These are phyloP conservation scores for Rhizoctonia solani DNA, from an alignment of 1,284 basidiomycete species.

Conservation along the genomic window DNA sequence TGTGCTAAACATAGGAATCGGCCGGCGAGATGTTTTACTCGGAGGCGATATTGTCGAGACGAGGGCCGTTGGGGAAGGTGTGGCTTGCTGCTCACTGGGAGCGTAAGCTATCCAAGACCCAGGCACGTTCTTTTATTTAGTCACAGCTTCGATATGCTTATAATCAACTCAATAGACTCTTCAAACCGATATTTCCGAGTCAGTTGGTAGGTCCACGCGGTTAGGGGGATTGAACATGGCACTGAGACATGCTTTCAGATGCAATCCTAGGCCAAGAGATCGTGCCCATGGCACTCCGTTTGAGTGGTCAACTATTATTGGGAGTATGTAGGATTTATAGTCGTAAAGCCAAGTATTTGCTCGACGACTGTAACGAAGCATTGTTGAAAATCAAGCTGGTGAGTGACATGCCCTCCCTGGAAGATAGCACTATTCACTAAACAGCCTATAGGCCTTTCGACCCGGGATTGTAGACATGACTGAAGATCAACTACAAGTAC, in stretches of 20 bases:
- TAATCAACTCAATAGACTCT: conserved; percentile 55
- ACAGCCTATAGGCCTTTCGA: conserved; percentile 72
- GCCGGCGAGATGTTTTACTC: conserved; percentile 73
- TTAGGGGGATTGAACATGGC: not conserved
- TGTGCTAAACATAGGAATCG: not conserved
- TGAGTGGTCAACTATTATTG: conserved; percentile 92
- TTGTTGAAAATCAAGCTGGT: conserved; percentile 95
- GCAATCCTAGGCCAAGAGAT: conserved; percentile 89
- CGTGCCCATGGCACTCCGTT: conserved; percentile 83
- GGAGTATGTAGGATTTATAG: conserved; percentile 98
- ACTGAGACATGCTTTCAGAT: conserved; percentile 52
- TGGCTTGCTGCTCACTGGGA: conserved; percentile 99
- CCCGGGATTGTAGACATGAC: conserved; percentile 94
- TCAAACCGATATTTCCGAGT: conserved; percentile 92
- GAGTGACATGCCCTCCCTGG: conserved; percentile 35
- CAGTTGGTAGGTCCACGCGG: conserved; percentile 68
- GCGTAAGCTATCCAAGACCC: conserved; percentile 93
- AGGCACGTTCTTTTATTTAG: conserved; percentile 45
- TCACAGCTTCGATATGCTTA: not conserved
- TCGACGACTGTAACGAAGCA: conserved; percentile 98
- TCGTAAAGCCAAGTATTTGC: conserved; percentile 93
- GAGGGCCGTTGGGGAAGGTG: conserved; percentile 93
- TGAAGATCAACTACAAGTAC: conserved; percentile 87
- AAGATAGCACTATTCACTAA: conserved; percentile 1
- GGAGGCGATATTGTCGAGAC: conserved; percentile 88